These are phyloP conservation scores for Trichophyton rubrum DNA, from an alignment of 2,329 filamentous ascomycete genomes.

Conservation along the genomic window DNA sequence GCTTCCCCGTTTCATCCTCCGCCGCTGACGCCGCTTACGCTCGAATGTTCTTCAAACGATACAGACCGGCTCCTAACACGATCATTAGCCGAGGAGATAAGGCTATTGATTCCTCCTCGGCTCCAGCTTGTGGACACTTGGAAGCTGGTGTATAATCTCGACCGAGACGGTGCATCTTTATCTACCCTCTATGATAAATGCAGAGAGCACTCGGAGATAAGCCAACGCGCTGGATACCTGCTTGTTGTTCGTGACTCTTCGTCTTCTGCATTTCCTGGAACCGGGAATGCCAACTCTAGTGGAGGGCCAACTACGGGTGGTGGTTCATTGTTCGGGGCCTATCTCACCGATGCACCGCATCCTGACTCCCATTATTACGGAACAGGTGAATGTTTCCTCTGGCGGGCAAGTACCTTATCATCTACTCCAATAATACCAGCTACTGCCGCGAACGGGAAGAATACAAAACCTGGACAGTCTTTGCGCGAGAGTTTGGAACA, in stretches of 20 bases:
- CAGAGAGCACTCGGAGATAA: conserved; percentile 50
- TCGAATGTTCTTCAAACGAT: conserved; percentile 48
- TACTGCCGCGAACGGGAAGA: conserved; percentile 6
- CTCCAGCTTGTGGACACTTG: conserved; percentile 80
- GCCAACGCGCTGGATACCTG: conserved; percentile 69
- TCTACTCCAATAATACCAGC: conserved; percentile 29
- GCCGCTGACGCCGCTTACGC: conserved; percentile 65
- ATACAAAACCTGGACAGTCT: not conserved
- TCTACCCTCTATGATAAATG: conserved; percentile 75
- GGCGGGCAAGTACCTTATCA: conserved; percentile 59
- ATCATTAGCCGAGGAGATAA: conserved; percentile 80
- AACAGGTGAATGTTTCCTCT: conserved; percentile 91
- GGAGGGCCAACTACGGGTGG: conserved; percentile 25
- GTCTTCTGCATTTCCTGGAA: conserved; percentile 10
- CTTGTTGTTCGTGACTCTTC: conserved; percentile 67
- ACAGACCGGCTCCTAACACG: conserved; percentile 54
- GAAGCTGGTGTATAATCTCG: conserved; percentile 76
- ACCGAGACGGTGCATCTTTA: conserved; percentile 81
- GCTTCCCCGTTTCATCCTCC: conserved; percentile 76
- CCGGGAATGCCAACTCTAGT: conserved; percentile 6
- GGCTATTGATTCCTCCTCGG: conserved; percentile 73
- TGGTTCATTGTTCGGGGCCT: conserved; percentile 66
- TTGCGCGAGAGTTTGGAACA: conserved; percentile 35
- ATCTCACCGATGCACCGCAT: conserved; percentile 78
- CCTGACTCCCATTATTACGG: conserved; percentile 79